Percentiles rank a stretch among this genome's conserved stretches.
Conservation (phyloP, 345 rosid genomes). For the Salix caprea region DNA sequence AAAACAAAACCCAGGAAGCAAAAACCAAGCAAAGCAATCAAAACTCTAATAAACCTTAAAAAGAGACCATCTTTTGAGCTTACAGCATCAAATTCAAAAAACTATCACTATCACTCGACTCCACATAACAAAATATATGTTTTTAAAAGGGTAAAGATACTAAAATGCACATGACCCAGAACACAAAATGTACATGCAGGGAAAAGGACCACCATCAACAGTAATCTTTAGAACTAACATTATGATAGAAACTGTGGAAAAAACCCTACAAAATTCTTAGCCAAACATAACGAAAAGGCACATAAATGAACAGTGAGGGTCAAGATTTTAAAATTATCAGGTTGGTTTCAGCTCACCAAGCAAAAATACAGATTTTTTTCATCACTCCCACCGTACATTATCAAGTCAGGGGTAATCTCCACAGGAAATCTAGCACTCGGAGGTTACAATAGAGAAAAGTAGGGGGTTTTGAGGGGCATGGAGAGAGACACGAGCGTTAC, state of each 20-base stretch:
- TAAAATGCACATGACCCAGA: conserved; percentile 12
- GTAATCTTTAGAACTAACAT: neutral
- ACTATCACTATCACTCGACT: neutral
- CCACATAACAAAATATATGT: conserved; percentile 3
- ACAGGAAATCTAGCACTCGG: neutral
- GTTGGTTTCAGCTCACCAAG: conserved; percentile 8
- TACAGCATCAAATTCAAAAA: conserved; percentile 1
- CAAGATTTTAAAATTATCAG: neutral
- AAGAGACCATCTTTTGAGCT: neutral
- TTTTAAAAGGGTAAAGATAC: neutral
- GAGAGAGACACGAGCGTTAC: conserved; percentile 15
- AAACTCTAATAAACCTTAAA: conserved; percentile 5
- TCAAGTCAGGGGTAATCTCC: neutral
- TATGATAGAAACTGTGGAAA: neutral
- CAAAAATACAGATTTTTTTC: neutral
- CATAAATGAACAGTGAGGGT: neutral
- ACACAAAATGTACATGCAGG: conserved; percentile 19
- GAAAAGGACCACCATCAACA: neutral
- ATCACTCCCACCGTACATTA: conserved; percentile 1
- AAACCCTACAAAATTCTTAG: conserved; percentile 5
- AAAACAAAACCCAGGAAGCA: neutral
- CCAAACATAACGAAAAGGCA: neutral
- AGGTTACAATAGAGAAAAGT: neutral
- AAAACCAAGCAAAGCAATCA: neutral
- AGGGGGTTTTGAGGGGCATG: neutral